Evolutionary conservation across 75 land plant species (phyloP).

Genomic region (Pseudotsuga menziesii): DNA sequence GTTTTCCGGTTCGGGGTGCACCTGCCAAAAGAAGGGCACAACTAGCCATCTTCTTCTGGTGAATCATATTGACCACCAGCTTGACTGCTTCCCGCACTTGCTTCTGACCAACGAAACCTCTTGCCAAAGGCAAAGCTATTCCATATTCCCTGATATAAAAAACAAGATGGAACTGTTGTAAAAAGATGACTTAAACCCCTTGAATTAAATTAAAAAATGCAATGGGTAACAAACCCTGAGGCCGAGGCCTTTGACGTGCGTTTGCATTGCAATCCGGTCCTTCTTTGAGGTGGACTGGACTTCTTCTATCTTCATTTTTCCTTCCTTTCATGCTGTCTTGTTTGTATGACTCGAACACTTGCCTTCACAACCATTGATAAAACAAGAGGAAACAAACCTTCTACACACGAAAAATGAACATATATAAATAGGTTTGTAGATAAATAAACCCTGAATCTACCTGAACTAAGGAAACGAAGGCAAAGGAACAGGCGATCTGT

Average conservation of each 20-base stretch:
- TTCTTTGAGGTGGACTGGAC: conserved; percentile 97
- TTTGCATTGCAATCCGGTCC: conserved; percentile 88
- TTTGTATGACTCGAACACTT: no score
- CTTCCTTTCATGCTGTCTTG: no score
- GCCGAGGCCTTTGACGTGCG: conserved; percentile 97
- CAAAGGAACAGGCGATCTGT: no score
- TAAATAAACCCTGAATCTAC: no score
- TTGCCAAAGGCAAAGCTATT: conserved; percentile 64
- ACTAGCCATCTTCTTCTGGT: conserved; percentile 97
- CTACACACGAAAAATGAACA: no score
- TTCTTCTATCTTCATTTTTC: conserved; percentile 86
- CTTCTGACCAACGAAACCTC: conserved; percentile 93
- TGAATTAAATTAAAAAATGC: not conserved
- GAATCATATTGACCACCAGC: conserved; percentile 93
- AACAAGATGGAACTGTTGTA: not conserved
- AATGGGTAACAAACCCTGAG: conserved; percentile 51
- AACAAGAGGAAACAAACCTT: no score
- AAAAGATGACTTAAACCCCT: not conserved
- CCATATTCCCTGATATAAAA: conserved; percentile 58
- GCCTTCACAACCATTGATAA: no score
- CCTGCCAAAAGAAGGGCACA: conserved; percentile 94
- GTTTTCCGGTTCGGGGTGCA: conserved; percentile 97
- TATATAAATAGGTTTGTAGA: no score
- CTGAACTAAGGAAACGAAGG: no score
- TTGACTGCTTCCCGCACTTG: conserved; percentile 90